Conservation (phyloP, 495 filamentous ascomycete species). For the Hyaloscypha finlandica region DNA sequence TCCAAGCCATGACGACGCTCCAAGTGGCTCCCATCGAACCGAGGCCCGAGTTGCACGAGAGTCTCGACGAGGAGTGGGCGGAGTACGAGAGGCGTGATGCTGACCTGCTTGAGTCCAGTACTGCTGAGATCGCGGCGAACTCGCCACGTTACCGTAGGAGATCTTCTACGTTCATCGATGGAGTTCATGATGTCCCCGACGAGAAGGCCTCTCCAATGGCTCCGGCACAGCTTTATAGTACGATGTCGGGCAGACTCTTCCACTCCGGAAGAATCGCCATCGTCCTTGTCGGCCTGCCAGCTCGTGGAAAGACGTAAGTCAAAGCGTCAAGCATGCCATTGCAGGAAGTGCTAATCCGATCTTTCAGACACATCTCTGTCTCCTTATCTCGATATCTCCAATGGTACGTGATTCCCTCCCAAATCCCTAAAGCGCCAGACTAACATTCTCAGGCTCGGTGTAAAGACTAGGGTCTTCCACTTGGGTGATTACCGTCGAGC, state of each 20-base stretch:
- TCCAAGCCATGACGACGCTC: too few relatives aligned
- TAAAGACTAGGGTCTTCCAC: constrained; percentile 97
- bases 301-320: constrained; percentile 91
- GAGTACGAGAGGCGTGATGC: not conserved
- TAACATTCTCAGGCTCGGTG: constrained; percentile 70
- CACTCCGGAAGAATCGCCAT: constrained; percentile 97
- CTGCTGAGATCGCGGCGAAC: constrained; percentile 84
- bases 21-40: too few relatives aligned
- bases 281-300: constrained; percentile 93
- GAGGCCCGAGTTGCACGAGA: not conserved
- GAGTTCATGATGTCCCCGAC: constrained; percentile 91
- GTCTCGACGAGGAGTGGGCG: constrained; percentile 13
- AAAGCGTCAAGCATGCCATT: not conserved
- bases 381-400: constrained; percentile 92
- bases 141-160: constrained; percentile 80
- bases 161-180: constrained; percentile 95
- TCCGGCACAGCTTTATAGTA: constrained; percentile 96
- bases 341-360: constrained; percentile 29
- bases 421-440: constrained; percentile 13
- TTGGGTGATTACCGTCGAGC: constrained; percentile 94
- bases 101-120: constrained; percentile 46
- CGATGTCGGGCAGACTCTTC: constrained; percentile 93
- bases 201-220: constrained; percentile 65
- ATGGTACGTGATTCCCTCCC: constrained; percentile 60
- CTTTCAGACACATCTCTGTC: constrained; percentile 82